These are phyloP conservation scores for Chlamydomonas urium DNA, from an alignment of 139 green algal species.

Conservation along the genomic window DNA sequence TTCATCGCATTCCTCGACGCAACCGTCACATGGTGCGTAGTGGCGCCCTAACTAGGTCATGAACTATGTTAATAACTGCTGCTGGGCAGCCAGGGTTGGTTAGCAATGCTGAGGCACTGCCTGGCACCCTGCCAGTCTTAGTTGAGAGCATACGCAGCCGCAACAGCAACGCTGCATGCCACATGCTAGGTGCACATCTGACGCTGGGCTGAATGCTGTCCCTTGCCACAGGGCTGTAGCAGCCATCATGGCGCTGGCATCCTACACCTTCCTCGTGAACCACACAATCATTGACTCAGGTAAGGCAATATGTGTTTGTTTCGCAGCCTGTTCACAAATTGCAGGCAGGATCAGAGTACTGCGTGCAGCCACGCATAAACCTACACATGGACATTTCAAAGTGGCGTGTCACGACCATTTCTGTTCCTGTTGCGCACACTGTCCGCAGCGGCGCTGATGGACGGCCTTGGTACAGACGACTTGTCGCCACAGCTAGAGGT, in stretches of 20 bases:
- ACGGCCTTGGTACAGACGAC: conserved; percentile 2
- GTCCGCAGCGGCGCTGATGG: neutral
- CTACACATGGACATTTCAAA: too few species aligned
- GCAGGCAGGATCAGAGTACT: too few species aligned
- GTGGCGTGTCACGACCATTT: too few species aligned
- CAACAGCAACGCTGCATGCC: neutral
- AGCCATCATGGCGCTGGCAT: neutral
- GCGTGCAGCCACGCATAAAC: too few species aligned
- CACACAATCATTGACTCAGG: conserved; percentile 12
- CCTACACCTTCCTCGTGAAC: conserved; percentile 1
- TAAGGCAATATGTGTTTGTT: too few species aligned
- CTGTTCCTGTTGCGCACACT: too few species aligned
- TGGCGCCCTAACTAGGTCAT: neutral
- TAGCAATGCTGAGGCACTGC: too few species aligned
- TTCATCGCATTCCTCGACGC: conserved; percentile 7
- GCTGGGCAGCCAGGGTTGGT: neutral
- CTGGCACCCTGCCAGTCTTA: too few species aligned
- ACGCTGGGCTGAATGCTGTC: neutral
- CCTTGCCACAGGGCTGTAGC: conserved; percentile 3
- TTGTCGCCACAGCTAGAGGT: conserved; percentile 41
- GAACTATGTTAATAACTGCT: neutral
- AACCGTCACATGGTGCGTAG: conserved; percentile 15
- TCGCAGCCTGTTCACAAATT: too few species aligned
- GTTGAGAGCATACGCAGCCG: neutral
- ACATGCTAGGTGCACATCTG: neutral